These are phyloP conservation scores for Annulohypoxylon stygium DNA, from an alignment of 495 filamentous ascomycete species.

Conservation along the genomic window DNA sequence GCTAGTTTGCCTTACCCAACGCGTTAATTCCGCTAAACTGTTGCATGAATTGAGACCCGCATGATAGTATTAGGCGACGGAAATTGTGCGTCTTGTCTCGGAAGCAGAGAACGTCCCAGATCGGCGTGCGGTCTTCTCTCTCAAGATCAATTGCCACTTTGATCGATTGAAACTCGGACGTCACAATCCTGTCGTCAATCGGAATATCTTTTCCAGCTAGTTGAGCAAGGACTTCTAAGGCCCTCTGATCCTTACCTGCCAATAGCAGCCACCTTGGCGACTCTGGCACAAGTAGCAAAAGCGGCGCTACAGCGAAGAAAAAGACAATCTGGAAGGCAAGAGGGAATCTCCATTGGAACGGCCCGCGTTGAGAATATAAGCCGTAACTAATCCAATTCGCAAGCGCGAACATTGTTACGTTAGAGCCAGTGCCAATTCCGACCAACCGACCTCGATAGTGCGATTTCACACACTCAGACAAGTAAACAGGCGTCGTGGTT, in stretches of 20 bases:
- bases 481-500: slow-evolving; percentile 71
- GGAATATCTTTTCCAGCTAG: slow-evolving; percentile 50
- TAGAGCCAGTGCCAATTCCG: slow-evolving; percentile 43
- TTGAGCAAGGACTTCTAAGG: slow-evolving; percentile 52
- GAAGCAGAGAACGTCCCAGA: slow-evolving; percentile 49
- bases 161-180: slow-evolving; percentile 48
- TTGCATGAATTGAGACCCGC: slow-evolving; percentile 53
- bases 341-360: slow-evolving; percentile 66
- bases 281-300: slow-evolving; percentile 54
- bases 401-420: slow-evolving; percentile 43
- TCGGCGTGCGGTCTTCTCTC: slow-evolving; percentile 45
- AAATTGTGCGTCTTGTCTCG: slow-evolving; percentile 53
- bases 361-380: slow-evolving; percentile 50
- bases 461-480: slow-evolving; percentile 66
- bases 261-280: slow-evolving; percentile 54
- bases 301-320: slow-evolving; percentile 54
- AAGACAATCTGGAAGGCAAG: slow-evolving; percentile 64
- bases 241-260: slow-evolving; percentile 44
- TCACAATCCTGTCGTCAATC: slow-evolving; percentile 32
- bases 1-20: slow-evolving; percentile 14
- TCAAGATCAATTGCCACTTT: slow-evolving; percentile 49
- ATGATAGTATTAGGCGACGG: slow-evolving; percentile 50
- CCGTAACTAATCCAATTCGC: slow-evolving; percentile 60
- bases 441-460: slow-evolving; percentile 63
- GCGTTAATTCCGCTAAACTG: slow-evolving; percentile 49